Base-by-base conservation (phyloP, 2,329 filamentous ascomycete genomes). In the Fusarium coicis region DNA sequence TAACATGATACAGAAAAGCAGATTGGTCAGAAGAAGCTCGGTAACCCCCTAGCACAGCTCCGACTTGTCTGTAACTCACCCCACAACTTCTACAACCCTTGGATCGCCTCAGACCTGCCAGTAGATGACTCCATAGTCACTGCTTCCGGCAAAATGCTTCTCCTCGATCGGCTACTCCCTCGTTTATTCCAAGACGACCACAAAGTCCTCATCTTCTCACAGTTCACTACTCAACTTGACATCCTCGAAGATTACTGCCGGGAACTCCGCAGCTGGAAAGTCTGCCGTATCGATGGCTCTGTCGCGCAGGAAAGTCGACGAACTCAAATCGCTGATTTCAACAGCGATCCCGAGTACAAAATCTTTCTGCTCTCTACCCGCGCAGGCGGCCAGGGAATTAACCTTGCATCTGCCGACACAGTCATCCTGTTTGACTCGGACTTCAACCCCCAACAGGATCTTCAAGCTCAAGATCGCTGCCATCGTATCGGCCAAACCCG, bases 21-120 rank as follows among this genome's bases (percentile, higher is more conserved):
- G 80, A 93, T 98, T n/a, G 87, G 91, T 7, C 89, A 90, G 47
- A 98, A 98, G 84, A 98, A 97, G 78, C 87, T 98, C 3, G 95
- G 96, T 52, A 99, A 99, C 74, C 93, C 95, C 0, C 84, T 98
- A 26, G 94, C 97, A 87, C 96, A 99, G 80, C 89, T 97, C 7
- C 93, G 96, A 1, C 88, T 98, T 0, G 94, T 94, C 16, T 98
- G 96, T 82, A 97, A 99, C 81, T 94, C 91, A 1, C 96, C 96
- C 0, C 95, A 98, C 82, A 97, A 98, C 79, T 98, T 99, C 81
- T 98, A 97, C 83, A 97, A 95, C 79, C 96, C 96, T 0, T 98
- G 96, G 89, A 86, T 89, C 0, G 85, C 86, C 10, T 87, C 88
- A 4, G 87, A 88, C 10, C 81, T 87, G 0, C 84, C 88, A 0